phyloP scores from a whole-genome alignment of 371 early-diverging fungal genomes.

The Sporodiniella umbellata region DNA sequence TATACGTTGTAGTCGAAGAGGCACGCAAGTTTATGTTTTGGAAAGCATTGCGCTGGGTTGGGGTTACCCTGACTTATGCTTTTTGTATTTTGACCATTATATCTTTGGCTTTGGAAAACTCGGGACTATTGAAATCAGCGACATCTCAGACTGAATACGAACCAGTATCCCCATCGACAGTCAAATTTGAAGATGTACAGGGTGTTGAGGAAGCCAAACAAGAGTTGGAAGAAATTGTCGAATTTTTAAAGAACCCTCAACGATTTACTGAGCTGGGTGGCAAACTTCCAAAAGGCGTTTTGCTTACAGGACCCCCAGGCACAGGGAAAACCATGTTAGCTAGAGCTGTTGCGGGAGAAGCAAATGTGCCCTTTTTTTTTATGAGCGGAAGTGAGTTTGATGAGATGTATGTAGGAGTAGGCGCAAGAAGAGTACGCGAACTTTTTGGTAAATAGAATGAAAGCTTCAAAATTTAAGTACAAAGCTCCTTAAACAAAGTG shows the following conservation, averaged over 20 bases:
- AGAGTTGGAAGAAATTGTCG: slow-evolving; percentile 94
- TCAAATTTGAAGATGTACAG: slow-evolving; percentile 91
- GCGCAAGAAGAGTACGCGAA: slow-evolving; percentile 81
- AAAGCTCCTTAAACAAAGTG: not conserved
- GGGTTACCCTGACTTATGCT: slow-evolving; percentile 72
- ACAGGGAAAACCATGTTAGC: slow-evolving; percentile 96
- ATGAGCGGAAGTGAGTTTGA: slow-evolving; percentile 97
- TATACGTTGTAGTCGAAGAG: slow-evolving; percentile 59
- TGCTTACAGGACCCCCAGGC: slow-evolving; percentile 99
- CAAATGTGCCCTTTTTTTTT: slow-evolving; percentile 95
- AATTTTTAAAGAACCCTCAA: slow-evolving; percentile 90
- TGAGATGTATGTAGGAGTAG: slow-evolving; percentile 99
- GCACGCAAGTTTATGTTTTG: slow-evolving; percentile 68
- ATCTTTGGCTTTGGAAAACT: slow-evolving; percentile 74
- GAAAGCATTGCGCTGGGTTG: slow-evolving; percentile 70
- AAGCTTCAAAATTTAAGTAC: not conserved
- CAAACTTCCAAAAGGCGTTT: slow-evolving; percentile 92
- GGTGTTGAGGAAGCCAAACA: slow-evolving; percentile 98
- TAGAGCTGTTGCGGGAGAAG: slow-evolving; percentile 91
- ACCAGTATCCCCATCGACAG: slow-evolving; percentile 63
- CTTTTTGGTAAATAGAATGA: slow-evolving; percentile 55
- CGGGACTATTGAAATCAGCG: slow-evolving; percentile 67
- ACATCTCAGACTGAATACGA: slow-evolving; percentile 67
- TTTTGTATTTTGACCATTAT: slow-evolving; percentile 76
- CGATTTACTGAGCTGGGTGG: slow-evolving; percentile 91